Base-by-base conservation (phyloP, 2,329 filamentous ascomycete genomes). In the Arthroderma sp. region DNA sequence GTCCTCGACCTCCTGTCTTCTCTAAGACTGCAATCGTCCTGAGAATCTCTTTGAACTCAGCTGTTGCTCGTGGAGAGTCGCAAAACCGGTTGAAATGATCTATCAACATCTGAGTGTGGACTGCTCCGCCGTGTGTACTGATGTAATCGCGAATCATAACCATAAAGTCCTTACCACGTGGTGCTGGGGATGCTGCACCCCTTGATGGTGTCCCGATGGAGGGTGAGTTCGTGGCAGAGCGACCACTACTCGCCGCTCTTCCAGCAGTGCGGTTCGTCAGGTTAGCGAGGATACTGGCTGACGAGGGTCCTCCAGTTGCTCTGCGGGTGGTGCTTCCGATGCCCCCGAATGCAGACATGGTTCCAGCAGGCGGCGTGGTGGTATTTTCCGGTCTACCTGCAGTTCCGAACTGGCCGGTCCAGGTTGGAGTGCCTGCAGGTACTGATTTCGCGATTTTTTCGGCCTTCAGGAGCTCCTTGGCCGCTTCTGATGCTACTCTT, bases 71-170 rank as follows among this genome's bases (percentile, higher is more conserved):
- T 28, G 72, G 64, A 37, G 78, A 83, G 22, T 74, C 75, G 58
- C 86, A 94, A 55, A 80, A 83, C 9, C 77, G 77, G 61, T 88
- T 85, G 62, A 95, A 96, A 57, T 94, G 86, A 56, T 94, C 84
- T 27, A 94, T 83, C 38, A 95, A 65, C 71, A 86, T 81, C 66
- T 93, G 86, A 36, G 83, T 88, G 4, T 85, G 80, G 4, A 84
- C 85, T 31, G 77, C 74, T 3, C 87, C 87, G 6, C 84, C 83
- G 45, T 93, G 86, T 27, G 77, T 72, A 38, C 74, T 72, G 51
- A 96, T 80, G 54, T 87, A 96, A 36, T 81, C 76, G 34, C 81
- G 79, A 46, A 95, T 93, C 69, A 84, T 70, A 40, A 69, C 70
- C 52, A 78, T 71, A 54, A 85, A 85, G 47, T 85, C 80, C 47